These are phyloP conservation scores for Phoenix roebelenii DNA, from an alignment of 176 grass and related monocot species.

Conservation along the genomic window DNA sequence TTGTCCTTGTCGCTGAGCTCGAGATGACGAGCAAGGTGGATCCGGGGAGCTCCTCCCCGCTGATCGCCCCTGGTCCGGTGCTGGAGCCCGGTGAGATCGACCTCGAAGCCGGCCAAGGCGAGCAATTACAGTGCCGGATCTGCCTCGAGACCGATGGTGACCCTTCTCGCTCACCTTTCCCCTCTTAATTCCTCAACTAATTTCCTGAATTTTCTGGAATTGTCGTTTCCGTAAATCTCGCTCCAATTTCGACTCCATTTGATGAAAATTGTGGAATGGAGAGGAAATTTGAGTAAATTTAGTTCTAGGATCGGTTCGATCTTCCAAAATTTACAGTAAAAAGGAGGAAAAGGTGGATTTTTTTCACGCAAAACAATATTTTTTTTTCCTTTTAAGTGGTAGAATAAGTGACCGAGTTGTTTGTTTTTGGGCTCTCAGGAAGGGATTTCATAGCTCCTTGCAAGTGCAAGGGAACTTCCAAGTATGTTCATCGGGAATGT, in stretches of 20 bases:
- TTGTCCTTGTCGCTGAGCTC: no score
- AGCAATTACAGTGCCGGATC: slow-evolving; percentile 98
- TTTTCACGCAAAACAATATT: no score
- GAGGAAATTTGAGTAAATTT: no score
- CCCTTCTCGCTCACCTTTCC: not conserved
- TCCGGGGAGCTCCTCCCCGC: slow-evolving; percentile 40
- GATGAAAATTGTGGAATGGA: no score
- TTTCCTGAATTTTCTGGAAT: no score
- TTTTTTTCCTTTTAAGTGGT: no score
- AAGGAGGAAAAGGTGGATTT: no score
- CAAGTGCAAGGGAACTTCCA: slow-evolving; percentile 96
- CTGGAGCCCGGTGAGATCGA: slow-evolving; percentile 51
- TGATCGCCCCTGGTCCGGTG: slow-evolving; percentile 45
- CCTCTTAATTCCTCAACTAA: not conserved
- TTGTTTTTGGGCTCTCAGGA: slow-evolving; percentile 34
- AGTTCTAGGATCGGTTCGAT: no score
- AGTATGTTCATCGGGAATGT: slow-evolving; percentile 98
- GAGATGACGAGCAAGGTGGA: slow-evolving; percentile 43
- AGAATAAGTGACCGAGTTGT: not conserved
- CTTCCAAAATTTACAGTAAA: no score
- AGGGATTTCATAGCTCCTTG: slow-evolving; percentile 99
- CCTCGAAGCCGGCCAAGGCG: slow-evolving; percentile 71
- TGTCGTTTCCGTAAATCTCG: no score
- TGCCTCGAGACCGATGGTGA: slow-evolving; percentile 91
- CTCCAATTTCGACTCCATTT: no score